These are phyloP conservation scores for Parathielavia appendiculata DNA, from an alignment of 495 filamentous ascomycete genomes.

Conservation along the genomic window DNA sequence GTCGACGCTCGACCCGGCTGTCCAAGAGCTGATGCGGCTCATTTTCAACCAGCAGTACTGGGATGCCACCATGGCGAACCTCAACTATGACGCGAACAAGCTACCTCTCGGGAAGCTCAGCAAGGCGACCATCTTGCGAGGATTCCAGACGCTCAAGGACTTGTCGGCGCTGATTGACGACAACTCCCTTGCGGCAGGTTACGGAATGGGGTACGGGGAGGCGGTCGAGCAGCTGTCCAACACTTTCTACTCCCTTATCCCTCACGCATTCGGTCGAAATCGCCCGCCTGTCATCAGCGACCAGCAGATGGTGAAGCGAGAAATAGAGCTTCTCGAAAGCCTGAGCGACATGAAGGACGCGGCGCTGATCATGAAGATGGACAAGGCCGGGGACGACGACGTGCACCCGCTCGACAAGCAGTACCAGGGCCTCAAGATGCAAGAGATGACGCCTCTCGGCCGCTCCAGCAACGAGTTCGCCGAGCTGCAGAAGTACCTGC, in stretches of 20 bases:
- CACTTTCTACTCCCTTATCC: slow-evolving; percentile 73
- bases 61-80: slow-evolving; percentile 54
- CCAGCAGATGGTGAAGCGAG: slow-evolving; percentile 56
- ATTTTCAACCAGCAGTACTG: slow-evolving; percentile 78
- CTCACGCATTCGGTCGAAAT: slow-evolving; percentile 71
- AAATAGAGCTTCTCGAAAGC: slow-evolving; percentile 71
- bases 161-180: slow-evolving; percentile 59
- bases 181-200: slow-evolving; percentile 40
- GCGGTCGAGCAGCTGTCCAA: slow-evolving; percentile 62
- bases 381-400: slow-evolving; percentile 42
- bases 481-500: slow-evolving; percentile 60
- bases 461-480: slow-evolving; percentile 54
- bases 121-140: slow-evolving; percentile 63
- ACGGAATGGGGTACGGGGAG: slow-evolving; percentile 33
- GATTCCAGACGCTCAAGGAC: slow-evolving; percentile 69
- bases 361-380: slow-evolving; percentile 66
- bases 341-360: slow-evolving; percentile 79
- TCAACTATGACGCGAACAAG: slow-evolving; percentile 74
- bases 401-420: slow-evolving; percentile 65
- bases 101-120: slow-evolving; percentile 79
- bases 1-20: slow-evolving; percentile 51
- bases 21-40: slow-evolving; percentile 66
- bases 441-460: slow-evolving; percentile 70
- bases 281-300: slow-evolving; percentile 60
- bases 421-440: slow-evolving; percentile 62